These are phyloP conservation scores for Rhodotorula sp. DNA, from an alignment of 1,284 basidiomycete species.

Conservation along the genomic window DNA sequence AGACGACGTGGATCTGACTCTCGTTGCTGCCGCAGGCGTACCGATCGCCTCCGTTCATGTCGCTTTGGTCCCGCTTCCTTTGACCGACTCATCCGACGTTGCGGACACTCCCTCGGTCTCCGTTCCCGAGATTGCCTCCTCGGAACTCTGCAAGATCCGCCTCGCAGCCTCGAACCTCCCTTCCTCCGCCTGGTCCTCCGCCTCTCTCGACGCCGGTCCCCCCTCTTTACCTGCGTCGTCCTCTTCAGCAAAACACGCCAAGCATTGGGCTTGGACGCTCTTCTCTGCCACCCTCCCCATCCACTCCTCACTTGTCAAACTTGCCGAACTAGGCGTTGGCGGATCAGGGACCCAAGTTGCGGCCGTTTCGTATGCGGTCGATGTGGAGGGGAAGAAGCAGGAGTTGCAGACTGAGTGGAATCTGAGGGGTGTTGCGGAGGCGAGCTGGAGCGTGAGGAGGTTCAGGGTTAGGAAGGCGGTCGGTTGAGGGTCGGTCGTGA, in stretches of 20 bases:
- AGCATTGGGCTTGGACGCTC: constrained; percentile 37
- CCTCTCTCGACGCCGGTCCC: constrained; percentile 6
- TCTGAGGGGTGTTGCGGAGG: constrained; percentile 28
- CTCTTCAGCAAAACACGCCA: not conserved
- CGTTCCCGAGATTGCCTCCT: not conserved
- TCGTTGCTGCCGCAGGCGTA: constrained; percentile 3
- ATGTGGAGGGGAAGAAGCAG: constrained; percentile 22
- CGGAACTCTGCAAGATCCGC: constrained; percentile 18
- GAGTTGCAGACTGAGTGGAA: constrained; percentile 32
- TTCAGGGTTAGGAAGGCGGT: too few species aligned
- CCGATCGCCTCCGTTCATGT: constrained; percentile 18
- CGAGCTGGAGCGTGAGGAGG: constrained; percentile 26
- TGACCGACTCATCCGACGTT: not conserved
- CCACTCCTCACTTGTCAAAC: not conserved
- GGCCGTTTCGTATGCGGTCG: constrained; percentile 27
- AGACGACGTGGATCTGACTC: too few species aligned
- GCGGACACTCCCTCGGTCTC: not conserved
- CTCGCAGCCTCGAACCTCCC: constrained; percentile 6
- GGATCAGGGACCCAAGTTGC: constrained; percentile 9
- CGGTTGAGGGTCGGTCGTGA: too few species aligned
- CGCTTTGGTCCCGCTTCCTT: constrained; percentile 8
- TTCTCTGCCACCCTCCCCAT: constrained; percentile 5
- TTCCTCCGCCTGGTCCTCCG: not conserved
- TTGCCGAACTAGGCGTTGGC: not conserved
- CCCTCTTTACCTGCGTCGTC: not conserved